Evolutionary conservation across 495 filamentous ascomycete species (phyloP), one percentile per base, ranked within the genome.

Genomic region (Aspergillus campestris): DNA sequence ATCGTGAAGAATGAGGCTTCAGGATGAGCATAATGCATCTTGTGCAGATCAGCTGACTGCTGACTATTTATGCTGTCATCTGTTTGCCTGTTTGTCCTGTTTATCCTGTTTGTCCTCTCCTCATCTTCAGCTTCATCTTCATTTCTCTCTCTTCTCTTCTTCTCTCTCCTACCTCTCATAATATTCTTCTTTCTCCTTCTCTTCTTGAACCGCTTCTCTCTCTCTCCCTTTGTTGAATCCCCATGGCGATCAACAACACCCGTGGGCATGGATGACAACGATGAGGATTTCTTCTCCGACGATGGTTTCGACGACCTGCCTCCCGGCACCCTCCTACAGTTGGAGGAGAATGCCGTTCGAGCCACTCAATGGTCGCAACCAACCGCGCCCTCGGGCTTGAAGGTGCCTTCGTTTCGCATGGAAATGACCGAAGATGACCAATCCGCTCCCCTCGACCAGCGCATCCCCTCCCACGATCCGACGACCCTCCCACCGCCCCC

Each of bases 201-300:
- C 36, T 35, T 8, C 30, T 34, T 38, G 28, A 12, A 45, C 38
- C 32, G 18, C 37, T 35, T 32, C 43, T 34, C 36, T 28, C 33
- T 7, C 44, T 38, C 44, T 55, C 33, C 48, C 38, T 38, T 35
- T 30, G n/a, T n/a, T n/a, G n/a, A n/a, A n/a, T n/a, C n/a, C 71
- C 71, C 66, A 73, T 70, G 72, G 67, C 69, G 57, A 58, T 46
- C 49, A 40, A 51, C 49, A 11, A 24, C 28, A 28, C 56, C 45
- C 34, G 55, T 40, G 67, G 71, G 71, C 60, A 81, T 80, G 77
- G 77, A 76, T 57, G 66, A 67, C 49, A 66, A 65, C 67, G 77
- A 77, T 53, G 79, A 83, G 60, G 81, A 82, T 42, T 73, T 71
- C 58, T 83, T 82, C 64, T 80, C 72, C 49, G 83, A 83, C 59